phyloP scores from a whole-genome alignment of 306 rosid genomes.

The Acacia melanoxylon region DNA sequence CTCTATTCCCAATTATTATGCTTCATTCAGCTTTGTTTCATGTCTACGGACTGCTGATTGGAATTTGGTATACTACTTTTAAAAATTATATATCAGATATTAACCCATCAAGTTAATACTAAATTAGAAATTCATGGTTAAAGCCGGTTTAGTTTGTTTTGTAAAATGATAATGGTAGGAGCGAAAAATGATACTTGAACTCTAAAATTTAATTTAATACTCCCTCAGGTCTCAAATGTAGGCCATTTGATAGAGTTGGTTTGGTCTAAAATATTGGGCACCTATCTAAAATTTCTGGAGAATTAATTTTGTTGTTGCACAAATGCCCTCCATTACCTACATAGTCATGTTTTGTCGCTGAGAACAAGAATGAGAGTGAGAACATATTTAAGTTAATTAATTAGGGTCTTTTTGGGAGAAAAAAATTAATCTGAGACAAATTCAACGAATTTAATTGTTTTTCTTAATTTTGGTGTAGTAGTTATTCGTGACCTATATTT shows the following conservation, averaged over 20 bases:
- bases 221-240: background rate
- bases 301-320: background rate
- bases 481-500: background rate
- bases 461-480: background rate
- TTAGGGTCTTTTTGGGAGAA: background rate
- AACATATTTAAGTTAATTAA: background rate
- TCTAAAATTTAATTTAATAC: background rate
- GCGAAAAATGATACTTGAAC: background rate
- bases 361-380: background rate
- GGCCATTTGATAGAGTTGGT: background rate
- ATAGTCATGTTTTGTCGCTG: background rate
- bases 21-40: constrained; percentile 10
- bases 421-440: background rate
- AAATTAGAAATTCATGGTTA: constrained; percentile 2
- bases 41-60: background rate
- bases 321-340: background rate
- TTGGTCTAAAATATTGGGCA: background rate
- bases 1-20: constrained; percentile 4
- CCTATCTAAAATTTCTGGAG: background rate
- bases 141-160: background rate
- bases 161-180: background rate
- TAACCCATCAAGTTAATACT: constrained; percentile 7
- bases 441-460: background rate
- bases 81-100: background rate
- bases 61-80: background rate